Conservation (phyloP, 2,329 filamentous ascomycete species). For the Tolypocladium amazonense region DNA sequence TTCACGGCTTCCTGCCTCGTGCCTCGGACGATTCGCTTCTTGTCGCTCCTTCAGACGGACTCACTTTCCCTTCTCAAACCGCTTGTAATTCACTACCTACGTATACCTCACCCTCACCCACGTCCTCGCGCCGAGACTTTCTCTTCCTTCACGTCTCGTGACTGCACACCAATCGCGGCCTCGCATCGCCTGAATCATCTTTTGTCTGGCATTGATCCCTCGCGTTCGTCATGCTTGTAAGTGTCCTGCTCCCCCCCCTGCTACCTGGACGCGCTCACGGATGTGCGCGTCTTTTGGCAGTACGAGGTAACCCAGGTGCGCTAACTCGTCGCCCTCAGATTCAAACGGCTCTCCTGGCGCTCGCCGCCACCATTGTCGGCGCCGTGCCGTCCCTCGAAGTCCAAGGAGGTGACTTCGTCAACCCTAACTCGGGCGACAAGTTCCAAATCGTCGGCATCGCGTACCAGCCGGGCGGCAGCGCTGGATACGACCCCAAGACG, state of each 20-base stretch:
- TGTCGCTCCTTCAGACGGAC: slow-evolving; percentile 9
- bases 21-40: slow-evolving; percentile 6
- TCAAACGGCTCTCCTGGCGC: slow-evolving; percentile 37
- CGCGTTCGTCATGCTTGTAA: slow-evolving; percentile 9
- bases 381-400: slow-evolving; percentile 49
- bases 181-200: not conserved
- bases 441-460: slow-evolving; percentile 59
- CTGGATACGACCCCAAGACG: slow-evolving; percentile 44
- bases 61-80: not conserved
- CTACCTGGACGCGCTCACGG: not conserved
- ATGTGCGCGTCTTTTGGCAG: not conserved
- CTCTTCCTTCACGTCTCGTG: not conserved
- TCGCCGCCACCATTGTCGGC: slow-evolving; percentile 40
- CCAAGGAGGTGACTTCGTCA: slow-evolving; percentile 48
- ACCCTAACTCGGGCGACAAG: slow-evolving; percentile 44
- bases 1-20: not conserved
- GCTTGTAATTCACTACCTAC: not conserved
- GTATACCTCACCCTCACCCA: not conserved
- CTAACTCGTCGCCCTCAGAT: slow-evolving; percentile 11
- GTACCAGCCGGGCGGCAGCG: slow-evolving; percentile 58
- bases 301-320: not conserved
- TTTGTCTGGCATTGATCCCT: not conserved
- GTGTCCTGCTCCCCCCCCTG: not conserved
- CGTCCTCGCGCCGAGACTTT: not conserved
- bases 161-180: not conserved